Conservation (phyloP, 2,329 filamentous ascomycete genomes). For the Pseudonectria foliicola region DNA sequence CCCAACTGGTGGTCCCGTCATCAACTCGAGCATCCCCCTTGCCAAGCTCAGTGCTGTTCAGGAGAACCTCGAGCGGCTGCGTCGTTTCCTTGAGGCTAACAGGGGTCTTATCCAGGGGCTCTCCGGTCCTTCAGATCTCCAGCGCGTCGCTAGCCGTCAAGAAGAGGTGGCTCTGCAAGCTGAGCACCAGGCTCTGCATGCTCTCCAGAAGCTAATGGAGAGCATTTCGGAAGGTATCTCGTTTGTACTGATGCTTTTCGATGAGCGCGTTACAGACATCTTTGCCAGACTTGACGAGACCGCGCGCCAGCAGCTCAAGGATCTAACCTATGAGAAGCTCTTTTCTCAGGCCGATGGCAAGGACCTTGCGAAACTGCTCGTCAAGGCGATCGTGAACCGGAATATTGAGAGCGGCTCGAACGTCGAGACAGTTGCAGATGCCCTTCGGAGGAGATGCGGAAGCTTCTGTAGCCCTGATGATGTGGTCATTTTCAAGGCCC, state of each 20-base stretch:
- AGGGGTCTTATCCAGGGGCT: slow-evolving; percentile 87
- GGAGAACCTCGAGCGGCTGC: slow-evolving; percentile 69
- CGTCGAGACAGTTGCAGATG: slow-evolving; percentile 93
- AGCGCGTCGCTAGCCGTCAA: slow-evolving; percentile 69
- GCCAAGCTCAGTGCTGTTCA: slow-evolving; percentile 71
- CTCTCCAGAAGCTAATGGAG: slow-evolving; percentile 75
- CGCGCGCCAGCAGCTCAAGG: slow-evolving; percentile 60
- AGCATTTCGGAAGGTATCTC: slow-evolving; percentile 95
- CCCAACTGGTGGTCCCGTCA: slow-evolving; percentile 52
- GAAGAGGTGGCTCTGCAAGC: slow-evolving; percentile 90
- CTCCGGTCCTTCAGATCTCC: slow-evolving; percentile 81
- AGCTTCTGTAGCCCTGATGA: slow-evolving; percentile 98
- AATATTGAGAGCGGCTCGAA: slow-evolving; percentile 97
- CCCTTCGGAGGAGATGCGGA: slow-evolving; percentile 83
- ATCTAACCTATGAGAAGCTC: slow-evolving; percentile 79
- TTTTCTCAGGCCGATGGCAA: slow-evolving; percentile 76
- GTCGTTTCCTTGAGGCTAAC: slow-evolving; percentile 80
- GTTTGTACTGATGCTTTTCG: slow-evolving; percentile 89
- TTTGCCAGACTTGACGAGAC: slow-evolving; percentile 66
- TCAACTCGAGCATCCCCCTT: slow-evolving; percentile 60
- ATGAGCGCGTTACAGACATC: slow-evolving; percentile 87
- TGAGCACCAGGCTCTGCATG: slow-evolving; percentile 87
- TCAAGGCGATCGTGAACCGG: slow-evolving; percentile 96
- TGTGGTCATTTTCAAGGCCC: slow-evolving; percentile 96
- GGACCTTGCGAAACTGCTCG: slow-evolving; percentile 85